phyloP scores from a whole-genome alignment of 768 basidiomycete species.

The Piloderma croceum region DNA sequence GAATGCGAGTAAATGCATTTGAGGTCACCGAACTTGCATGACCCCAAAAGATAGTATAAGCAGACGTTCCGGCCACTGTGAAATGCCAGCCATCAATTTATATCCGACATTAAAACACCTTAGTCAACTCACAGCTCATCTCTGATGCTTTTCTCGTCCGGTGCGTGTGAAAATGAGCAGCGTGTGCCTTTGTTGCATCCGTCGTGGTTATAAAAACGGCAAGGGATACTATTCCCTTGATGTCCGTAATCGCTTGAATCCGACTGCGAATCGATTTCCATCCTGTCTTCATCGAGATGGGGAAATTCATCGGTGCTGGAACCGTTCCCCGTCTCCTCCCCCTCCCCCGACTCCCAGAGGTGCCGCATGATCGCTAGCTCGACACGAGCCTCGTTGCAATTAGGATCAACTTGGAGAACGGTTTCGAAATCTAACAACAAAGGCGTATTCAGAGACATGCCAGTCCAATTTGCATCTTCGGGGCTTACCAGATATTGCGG shows the following conservation, averaged over 20 bases:
- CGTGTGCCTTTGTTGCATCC: constrained; percentile 38
- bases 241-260: constrained; percentile 54
- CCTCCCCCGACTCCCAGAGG: too few relatives aligned
- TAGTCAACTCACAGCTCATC: constrained; percentile 43
- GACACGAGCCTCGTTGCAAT: too few relatives aligned
- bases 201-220: constrained; percentile 52
- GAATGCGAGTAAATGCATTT: constrained; percentile 48
- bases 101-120: not conserved
- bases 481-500: constrained; percentile 24
- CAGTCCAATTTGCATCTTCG: too few relatives aligned
- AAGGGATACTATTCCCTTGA: constrained; percentile 45
- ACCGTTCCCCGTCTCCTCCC: too few relatives aligned
- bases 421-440: not conserved
- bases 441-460: too few relatives aligned
- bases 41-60: constrained; percentile 32
- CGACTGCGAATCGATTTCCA: constrained; percentile 38
- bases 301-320: too few relatives aligned
- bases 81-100: not conserved
- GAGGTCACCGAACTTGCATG: constrained; percentile 32
- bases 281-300: constrained; percentile 23
- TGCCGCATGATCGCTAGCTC: too few relatives aligned
- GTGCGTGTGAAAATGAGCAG: constrained; percentile 49
- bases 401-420: not conserved
- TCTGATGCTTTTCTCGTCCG: constrained; percentile 49
- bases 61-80: constrained; percentile 51